Evolutionary conservation across 768 basidiomycete species (phyloP).

Genomic region (Pleurotus pulmonarius): DNA sequence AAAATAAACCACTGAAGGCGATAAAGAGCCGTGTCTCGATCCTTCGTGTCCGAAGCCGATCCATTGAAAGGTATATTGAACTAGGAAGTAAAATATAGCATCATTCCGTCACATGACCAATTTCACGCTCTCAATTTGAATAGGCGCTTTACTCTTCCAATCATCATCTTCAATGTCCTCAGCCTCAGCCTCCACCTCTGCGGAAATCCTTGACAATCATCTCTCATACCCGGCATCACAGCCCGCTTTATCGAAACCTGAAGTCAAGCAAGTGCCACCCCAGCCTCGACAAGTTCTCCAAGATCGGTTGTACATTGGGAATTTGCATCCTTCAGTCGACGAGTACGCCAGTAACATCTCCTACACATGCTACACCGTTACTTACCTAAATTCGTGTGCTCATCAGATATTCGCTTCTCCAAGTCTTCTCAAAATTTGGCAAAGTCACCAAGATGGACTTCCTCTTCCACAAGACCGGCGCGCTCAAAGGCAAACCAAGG

Average conservation of each 20-base stretch:
- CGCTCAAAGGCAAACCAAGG: slow-evolving; percentile 85
- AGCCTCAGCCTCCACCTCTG: too few relatives aligned
- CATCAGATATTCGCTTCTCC: slow-evolving; percentile 83
- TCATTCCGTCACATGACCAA: too few relatives aligned
- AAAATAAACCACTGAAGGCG: too few relatives aligned
- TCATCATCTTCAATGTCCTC: too few relatives aligned
- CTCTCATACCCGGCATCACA: not conserved
- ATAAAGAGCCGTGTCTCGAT: too few relatives aligned
- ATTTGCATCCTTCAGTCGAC: slow-evolving; percentile 81
- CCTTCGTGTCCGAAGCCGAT: too few relatives aligned
- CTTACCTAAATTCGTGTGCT: not conserved
- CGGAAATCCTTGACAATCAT: not conserved
- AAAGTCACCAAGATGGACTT: slow-evolving; percentile 92
- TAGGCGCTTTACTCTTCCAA: too few relatives aligned
- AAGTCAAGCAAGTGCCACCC: not conserved
- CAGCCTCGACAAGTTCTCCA: slow-evolving; percentile 39
- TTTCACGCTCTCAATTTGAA: too few relatives aligned
- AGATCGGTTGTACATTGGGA: slow-evolving; percentile 88
- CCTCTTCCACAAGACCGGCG: slow-evolving; percentile 91
- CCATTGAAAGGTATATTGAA: too few relatives aligned
- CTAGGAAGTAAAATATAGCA: too few relatives aligned
- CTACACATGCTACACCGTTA: too few relatives aligned
- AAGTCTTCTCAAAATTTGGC: slow-evolving; percentile 89
- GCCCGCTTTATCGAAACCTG: not conserved
- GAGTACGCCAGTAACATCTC: slow-evolving; percentile 49